phyloP scores from a whole-genome alignment of 208 protist species.

The Acanthamoeba castellanii region DNA sequence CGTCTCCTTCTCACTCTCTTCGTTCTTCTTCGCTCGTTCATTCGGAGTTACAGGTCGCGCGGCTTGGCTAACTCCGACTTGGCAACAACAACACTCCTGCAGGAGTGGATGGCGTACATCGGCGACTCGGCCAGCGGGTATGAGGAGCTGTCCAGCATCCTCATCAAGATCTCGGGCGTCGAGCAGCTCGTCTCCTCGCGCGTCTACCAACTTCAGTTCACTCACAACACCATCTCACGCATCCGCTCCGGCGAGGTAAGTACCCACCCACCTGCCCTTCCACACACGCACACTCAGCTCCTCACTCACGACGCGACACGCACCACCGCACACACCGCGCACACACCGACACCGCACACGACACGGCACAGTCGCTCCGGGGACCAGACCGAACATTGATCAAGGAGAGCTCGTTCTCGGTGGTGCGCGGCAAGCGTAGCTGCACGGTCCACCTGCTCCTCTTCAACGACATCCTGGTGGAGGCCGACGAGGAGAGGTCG shows the following conservation, averaged over 20 bases:
- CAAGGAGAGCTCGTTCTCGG: constrained; percentile 1
- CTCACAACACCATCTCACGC: constrained; percentile 34
- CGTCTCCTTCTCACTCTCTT: not conserved
- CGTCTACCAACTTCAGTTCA: constrained; percentile 18
- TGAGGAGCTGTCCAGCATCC: constrained; percentile 5
- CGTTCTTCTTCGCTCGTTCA: not conserved
- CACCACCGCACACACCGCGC: no score
- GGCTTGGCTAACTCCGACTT: not conserved
- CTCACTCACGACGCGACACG: no score
- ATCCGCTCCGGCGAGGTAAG: constrained; percentile 6
- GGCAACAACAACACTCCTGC: not conserved
- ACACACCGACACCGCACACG: not conserved
- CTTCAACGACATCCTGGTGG: constrained; percentile 47
- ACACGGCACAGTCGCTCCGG: not conserved
- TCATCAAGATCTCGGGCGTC: constrained; percentile 43
- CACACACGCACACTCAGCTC: not conserved
- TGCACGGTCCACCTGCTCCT: constrained; percentile 17
- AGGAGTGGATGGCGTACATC: constrained; percentile 53
- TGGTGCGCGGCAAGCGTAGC: not conserved
- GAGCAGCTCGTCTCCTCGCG: constrained; percentile 26
- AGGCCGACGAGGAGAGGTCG: constrained; percentile 36
- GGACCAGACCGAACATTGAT: constrained; percentile 6
- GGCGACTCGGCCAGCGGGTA: constrained; percentile 33
- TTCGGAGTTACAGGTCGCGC: no score
- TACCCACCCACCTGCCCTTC: not conserved